These are phyloP conservation scores for Schizosaccharomyces lindneri DNA, from an alignment of 805 yeast genomes.

Conservation along the genomic window DNA sequence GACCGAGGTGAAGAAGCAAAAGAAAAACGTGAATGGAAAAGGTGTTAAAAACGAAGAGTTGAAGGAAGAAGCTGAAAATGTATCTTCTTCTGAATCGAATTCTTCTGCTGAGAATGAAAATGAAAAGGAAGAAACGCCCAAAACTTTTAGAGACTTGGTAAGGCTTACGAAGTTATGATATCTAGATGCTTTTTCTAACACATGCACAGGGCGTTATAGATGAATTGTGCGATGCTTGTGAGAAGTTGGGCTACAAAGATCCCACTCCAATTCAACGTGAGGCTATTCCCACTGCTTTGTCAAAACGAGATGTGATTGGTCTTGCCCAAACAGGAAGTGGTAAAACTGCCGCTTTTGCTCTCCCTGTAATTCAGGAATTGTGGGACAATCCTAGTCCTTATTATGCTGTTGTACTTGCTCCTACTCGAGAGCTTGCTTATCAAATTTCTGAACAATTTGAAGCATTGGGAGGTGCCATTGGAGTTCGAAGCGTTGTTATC, in stretches of 20 bases:
- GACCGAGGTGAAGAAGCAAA: background rate
- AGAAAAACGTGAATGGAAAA: background rate
- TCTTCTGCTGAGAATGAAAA: background rate
- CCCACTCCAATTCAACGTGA: constrained; percentile 91
- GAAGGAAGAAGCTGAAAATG: too few species aligned
- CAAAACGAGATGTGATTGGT: constrained; percentile 83
- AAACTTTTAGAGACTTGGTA: constrained; percentile 2
- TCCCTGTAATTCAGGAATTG: constrained; percentile 73
- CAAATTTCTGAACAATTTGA: constrained; percentile 80
- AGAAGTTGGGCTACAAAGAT: constrained; percentile 40
- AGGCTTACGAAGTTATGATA: background rate
- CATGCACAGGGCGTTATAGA: constrained; percentile 28
- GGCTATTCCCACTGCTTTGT: constrained; percentile 71
- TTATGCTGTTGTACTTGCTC: constrained; percentile 69
- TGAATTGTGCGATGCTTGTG: constrained; percentile 58
- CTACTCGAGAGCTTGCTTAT: constrained; percentile 32
- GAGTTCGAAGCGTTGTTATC: constrained; percentile 63
- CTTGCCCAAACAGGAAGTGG: constrained; percentile 96
- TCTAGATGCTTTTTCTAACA: background rate
- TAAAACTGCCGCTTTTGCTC: constrained; percentile 93
- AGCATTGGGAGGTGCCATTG: constrained; percentile 79
- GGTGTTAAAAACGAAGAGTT: too few species aligned
- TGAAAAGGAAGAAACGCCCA: background rate
- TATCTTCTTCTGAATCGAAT: background rate
- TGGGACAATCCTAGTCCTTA: constrained; percentile 78